Base-by-base conservation (phyloP, 1,139 yeast genomes). In the Citeromyces hawaiiensis region DNA sequence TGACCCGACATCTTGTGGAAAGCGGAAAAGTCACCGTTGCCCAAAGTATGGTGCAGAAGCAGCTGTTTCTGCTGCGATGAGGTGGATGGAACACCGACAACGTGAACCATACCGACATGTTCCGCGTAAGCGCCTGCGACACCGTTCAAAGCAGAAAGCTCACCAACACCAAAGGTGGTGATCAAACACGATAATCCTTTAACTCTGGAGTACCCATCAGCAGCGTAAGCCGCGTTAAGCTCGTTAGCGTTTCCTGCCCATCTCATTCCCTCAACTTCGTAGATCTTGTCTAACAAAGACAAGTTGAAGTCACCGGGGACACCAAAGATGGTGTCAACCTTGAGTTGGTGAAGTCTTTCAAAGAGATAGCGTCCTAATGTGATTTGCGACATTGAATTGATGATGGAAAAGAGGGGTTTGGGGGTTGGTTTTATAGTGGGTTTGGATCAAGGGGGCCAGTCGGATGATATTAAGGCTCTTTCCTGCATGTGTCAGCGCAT, bases 101-200 rank as follows among this genome's bases (percentile, higher is more conserved):
- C 77, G 60, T 83, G 94, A 45, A 86, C 65, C 27, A 85, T 69
- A n/a, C 94, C 94, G 40, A 78, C 80, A 53, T 69, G 76, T 59
- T 85, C 95, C 37, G 93, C 82, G 64, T 70, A 80, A 2, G 94
- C 74, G 44, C 94, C 94, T 40, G 86, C 70, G 43, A 82, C 67
- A 41, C 94, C 96, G 61, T 86, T 86, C 50, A 83, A 58, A 6
- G 94, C 94, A 43, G 86, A 76, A 47, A 85, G 68, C 59, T 85
- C 95, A 45, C 95, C 96, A 38, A 85, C 95, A 42, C 95, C 95
- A 60, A 70, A 83, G 16, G 85, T 77, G 38, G 85, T 76, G 19
- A 56, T 39, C 27, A 56, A 43, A 23, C 55, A 58, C 36, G 60
- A 60, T 27, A 57, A 42, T 27, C 48, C 46, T 25, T 45, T 39